Evolutionary conservation across 306 rosid species (phyloP).

Genomic region (Urtica urens): DNA sequence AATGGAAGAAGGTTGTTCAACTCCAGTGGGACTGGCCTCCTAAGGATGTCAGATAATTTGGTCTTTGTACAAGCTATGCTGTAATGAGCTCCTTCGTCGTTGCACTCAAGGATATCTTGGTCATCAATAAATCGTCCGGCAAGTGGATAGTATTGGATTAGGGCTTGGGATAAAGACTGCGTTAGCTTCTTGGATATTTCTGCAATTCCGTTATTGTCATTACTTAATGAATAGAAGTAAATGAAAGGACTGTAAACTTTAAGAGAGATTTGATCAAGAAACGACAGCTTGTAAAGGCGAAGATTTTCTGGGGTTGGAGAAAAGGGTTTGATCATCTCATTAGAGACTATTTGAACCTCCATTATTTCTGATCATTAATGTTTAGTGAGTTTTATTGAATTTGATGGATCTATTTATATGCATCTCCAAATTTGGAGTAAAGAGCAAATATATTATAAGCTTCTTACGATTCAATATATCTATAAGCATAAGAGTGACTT

Average conservation of each 20-base stretch:
- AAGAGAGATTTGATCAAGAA: constrained; percentile 42
- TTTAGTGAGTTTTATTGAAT: no score
- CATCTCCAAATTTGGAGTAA: no score
- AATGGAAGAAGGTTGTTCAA: constrained; percentile 17
- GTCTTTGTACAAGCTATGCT: not conserved
- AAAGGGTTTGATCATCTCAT: constrained; percentile 35
- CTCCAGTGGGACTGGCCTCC: constrained; percentile 8
- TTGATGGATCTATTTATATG: no score
- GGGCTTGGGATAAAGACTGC: constrained; percentile 12
- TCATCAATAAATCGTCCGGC: constrained; percentile 16
- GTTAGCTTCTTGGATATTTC: constrained; percentile 15
- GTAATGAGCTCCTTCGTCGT: constrained; percentile 16
- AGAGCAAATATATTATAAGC: no score
- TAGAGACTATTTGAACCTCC: constrained; percentile 20
- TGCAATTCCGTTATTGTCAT: not conserved
- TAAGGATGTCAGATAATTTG: constrained; percentile 2
- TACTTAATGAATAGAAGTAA: constrained; percentile 14
- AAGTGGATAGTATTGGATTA: constrained; percentile 22
- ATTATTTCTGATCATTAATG: no score
- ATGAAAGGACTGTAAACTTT: constrained; percentile 21
- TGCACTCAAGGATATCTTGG: constrained; percentile 14
- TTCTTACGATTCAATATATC: no score
- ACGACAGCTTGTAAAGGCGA: constrained; percentile 33
- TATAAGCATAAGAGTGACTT: no score
- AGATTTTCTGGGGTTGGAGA: constrained; percentile 31